Evolutionary conservation across 2,329 filamentous ascomycete genomes (phyloP), one percentile per base, ranked within the genome.

Genomic region (Pyrenophora tritici-repentis): DNA sequence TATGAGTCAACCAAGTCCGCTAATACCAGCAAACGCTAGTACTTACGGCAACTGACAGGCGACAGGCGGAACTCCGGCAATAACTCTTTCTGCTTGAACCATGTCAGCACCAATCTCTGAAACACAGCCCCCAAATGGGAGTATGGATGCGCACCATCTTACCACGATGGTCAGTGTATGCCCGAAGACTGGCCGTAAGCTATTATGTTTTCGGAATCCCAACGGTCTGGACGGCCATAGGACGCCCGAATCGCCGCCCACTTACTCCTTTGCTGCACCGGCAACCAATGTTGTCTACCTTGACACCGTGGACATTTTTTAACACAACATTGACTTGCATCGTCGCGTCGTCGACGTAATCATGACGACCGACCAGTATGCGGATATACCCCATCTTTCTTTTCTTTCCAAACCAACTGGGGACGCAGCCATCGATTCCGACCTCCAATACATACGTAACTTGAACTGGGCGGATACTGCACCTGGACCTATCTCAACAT

Each of bases 381-480:
- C 34, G 14, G 14, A 12, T 38, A 18, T 38, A 22, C 33, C 42
- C 33, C 42, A 45, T 38, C 42, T 45, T 12, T 45, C 34, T 13
- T 45, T 45, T 24, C 42, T 45, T 26, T 32, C 34, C 26, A 14
- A 45, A 31, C 42, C 42, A 13, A 38, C 42, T 18, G 42, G 42
- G 13, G 42, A 45, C 22, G 20, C 42, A 34, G 34, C 42, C 26
- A 45, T 45, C 31, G 42, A 45, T 17, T 38, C 42, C 1, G 42
- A 45, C 35, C 35, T 45, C 2, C 24, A 38, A 24, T 45, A 45
- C 34, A 38, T 45, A 45, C 34, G 34, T 17, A 34, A 32, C 8
- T 35, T 45, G 4, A 45, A 45, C 24, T 45, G 42, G 42, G 42
- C 42, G 9, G 34, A 45, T 31, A 45, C 42, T 9, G 16, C 42